Evolutionary conservation across 2,329 filamentous ascomycete genomes (phyloP).

Genomic region (Scedosporium boydii): DNA sequence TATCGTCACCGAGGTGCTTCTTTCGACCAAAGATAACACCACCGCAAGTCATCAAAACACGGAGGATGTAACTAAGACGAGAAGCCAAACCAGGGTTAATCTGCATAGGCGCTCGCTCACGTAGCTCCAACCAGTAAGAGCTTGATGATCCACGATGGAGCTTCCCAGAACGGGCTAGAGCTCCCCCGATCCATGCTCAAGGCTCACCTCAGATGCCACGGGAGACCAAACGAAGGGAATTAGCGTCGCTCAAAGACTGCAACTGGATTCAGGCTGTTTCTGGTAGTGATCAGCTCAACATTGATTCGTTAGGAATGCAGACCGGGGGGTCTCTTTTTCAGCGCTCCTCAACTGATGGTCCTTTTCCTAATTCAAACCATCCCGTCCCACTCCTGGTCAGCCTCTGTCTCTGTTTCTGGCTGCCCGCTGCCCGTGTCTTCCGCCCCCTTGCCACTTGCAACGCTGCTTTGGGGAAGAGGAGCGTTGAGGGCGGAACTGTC

Average conservation of each 20-base stretch:
- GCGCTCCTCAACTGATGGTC: not conserved
- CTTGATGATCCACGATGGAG: not conserved
- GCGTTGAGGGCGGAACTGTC: no score
- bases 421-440: no score
- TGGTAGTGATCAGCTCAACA: not conserved
- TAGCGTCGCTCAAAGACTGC: not conserved
- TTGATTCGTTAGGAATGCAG: not conserved
- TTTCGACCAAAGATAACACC: not conserved
- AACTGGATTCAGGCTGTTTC: not conserved
- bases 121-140: not conserved
- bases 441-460: not conserved
- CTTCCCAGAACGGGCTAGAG: not conserved
- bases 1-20: not conserved
- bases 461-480: not conserved
- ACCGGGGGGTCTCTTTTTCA: not conserved
- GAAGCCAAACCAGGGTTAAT: not conserved
- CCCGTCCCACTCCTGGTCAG: not conserved
- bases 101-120: not conserved
- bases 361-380: not conserved
- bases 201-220: not conserved
- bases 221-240: not conserved
- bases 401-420: not conserved
- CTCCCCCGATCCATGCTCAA: not conserved
- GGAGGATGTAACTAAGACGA: not conserved
- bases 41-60: not conserved